phyloP scores from a whole-genome alignment of 176 grass and related monocot species.

The Musa schizocarpa region DNA sequence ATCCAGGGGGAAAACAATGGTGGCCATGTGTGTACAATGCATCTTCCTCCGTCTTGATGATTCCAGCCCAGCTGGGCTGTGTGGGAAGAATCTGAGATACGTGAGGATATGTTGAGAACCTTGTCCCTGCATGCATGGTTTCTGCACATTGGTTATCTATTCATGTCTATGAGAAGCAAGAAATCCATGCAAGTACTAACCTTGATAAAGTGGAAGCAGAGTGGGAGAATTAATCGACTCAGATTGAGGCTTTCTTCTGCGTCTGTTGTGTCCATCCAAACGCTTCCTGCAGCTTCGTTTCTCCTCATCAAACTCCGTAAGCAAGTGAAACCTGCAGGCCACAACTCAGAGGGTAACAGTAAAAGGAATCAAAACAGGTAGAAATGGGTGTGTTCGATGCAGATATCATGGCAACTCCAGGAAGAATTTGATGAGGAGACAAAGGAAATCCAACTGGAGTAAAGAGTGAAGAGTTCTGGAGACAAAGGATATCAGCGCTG shows the following conservation, averaged over 20 bases:
- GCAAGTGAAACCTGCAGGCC: conserved; percentile 61
- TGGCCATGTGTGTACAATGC: conserved; percentile 7
- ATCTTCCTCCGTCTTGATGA: neutral
- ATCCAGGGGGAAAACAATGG: conserved; percentile 34
- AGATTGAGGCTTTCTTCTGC: conserved; percentile 66
- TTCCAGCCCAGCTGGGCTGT: neutral
- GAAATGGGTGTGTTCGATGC: too few relatives aligned
- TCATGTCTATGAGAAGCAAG: neutral
- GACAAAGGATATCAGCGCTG: too few relatives aligned
- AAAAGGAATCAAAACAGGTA: too few relatives aligned
- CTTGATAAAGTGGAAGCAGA: conserved; percentile 57
- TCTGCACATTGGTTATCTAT: neutral
- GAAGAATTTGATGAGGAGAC: too few relatives aligned
- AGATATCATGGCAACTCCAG: too few relatives aligned
- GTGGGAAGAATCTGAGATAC: neutral
- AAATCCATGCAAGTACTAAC: conserved; percentile 18
- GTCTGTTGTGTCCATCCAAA: conserved; percentile 83
- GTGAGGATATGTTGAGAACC: neutral
- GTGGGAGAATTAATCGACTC: conserved; percentile 48
- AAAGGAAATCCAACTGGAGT: too few relatives aligned
- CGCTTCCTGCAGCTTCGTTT: conserved; percentile 93
- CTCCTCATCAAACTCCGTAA: conserved; percentile 75
- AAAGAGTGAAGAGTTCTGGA: too few relatives aligned
- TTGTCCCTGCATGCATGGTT: neutral
- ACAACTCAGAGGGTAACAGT: neutral